These are phyloP conservation scores for Antitrichia curtipendula DNA, from an alignment of 225 moss, liverwort and hornwort genomes.

Conservation along the genomic window DNA sequence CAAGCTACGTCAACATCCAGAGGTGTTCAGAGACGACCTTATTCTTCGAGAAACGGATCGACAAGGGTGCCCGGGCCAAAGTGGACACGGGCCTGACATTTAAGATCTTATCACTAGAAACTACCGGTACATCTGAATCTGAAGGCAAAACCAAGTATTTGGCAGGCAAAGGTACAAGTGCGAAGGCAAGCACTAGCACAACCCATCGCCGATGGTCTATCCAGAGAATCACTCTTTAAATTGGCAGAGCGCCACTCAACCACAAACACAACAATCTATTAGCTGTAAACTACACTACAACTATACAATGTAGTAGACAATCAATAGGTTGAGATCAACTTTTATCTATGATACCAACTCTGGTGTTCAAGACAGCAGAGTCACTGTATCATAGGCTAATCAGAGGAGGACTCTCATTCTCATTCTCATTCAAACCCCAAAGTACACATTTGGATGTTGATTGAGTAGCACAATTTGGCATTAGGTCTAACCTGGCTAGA, in stretches of 20 bases:
- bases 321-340: not conserved
- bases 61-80: not conserved
- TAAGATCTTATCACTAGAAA: not conserved
- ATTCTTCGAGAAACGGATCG: not conserved
- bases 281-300: not conserved
- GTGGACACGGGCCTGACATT: not conserved
- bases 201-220: not conserved
- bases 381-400: not conserved
- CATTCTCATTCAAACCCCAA: not conserved
- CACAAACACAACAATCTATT: not conserved
- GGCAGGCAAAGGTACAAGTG: not conserved
- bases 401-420: not conserved
- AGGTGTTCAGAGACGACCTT: not conserved
- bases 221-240: not conserved
- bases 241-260: not conserved
- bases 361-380: not conserved
- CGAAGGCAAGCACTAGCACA: not conserved
- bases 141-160: not conserved
- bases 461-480: not conserved
- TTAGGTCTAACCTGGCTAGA: slow-evolving; percentile 12
- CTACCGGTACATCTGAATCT: not conserved
- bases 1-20: not conserved
- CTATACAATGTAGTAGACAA: not conserved
- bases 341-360: not conserved
- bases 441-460: not conserved